Evolutionary conservation across 139 green algal species (phyloP).

Genomic region (Pleodorina starrii): DNA sequence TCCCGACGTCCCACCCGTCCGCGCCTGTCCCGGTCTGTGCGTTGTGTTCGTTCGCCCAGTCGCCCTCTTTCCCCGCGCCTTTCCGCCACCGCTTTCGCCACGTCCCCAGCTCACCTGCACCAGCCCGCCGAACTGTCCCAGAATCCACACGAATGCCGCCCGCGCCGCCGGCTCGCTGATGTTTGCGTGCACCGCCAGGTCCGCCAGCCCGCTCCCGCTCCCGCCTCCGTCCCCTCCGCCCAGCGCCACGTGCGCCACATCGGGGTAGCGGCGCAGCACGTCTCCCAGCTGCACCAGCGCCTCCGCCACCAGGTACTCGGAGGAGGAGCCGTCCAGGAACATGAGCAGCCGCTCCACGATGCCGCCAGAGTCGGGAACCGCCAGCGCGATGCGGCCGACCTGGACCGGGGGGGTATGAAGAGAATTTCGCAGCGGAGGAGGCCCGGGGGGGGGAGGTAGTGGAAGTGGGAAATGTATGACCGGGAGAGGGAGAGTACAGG

Average conservation of each 20-base stretch:
- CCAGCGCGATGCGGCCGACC: conserved; percentile 41
- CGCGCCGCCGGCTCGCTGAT: conserved; percentile 82
- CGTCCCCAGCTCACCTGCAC: conserved; percentile 77
- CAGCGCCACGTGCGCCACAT: conserved; percentile 76
- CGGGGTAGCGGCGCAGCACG: conserved; percentile 87
- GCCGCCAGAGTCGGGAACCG: conserved; percentile 86
- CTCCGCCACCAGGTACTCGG: conserved; percentile 77
- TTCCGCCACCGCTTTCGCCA: no score
- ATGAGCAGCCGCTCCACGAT: conserved; percentile 94
- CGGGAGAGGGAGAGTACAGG: no score
- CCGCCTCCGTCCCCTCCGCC: no score
- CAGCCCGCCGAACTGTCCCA: conserved; percentile 88
- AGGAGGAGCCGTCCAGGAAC: conserved; percentile 83
- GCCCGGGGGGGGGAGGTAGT: no score
- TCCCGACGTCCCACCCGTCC: no score
- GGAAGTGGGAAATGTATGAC: no score
- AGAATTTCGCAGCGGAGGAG: no score
- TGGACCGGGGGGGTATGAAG: neutral
- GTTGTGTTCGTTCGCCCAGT: no score
- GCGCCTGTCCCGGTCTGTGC: no score
- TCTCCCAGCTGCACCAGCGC: conserved; percentile 76
- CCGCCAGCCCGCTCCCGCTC: conserved; percentile 29
- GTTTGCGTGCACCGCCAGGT: conserved; percentile 12
- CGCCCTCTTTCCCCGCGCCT: no score
- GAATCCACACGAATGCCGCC: conserved; percentile 92